A percentile compares a stretch with the other conserved stretches of the same genome.
phyloP scores from a whole-genome alignment of 2,329 filamentous ascomycete species.

The Diplodia mutila region DNA sequence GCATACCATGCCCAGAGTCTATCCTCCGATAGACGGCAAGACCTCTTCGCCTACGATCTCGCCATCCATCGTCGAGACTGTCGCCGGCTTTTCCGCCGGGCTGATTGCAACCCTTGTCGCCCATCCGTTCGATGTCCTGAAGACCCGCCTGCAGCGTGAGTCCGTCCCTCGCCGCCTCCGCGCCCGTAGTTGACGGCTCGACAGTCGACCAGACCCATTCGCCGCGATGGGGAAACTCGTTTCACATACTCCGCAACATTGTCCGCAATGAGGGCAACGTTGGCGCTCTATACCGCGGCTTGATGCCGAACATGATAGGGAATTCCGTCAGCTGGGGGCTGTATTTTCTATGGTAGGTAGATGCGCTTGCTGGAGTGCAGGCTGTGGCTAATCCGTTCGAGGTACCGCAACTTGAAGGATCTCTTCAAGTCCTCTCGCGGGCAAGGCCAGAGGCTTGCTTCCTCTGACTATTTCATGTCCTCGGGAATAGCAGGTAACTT shows the following conservation, averaged over 20 bases:
- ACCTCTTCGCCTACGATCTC: constrained; percentile 46
- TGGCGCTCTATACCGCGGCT: constrained; percentile 80
- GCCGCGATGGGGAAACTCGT: constrained; percentile 53
- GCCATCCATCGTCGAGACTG: constrained; percentile 80
- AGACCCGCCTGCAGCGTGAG: constrained; percentile 89
- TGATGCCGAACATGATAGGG: constrained; percentile 87
- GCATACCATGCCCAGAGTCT: constrained; percentile 52
- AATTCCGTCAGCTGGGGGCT: constrained; percentile 89
- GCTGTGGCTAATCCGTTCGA: constrained; percentile 23
- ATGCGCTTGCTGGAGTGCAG: not conserved
- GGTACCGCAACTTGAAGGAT: constrained; percentile 63
- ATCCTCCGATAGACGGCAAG: constrained; percentile 51
- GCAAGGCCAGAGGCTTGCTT: constrained; percentile 52
- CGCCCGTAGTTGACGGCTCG: constrained; percentile 5
- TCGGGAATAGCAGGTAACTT: constrained; percentile 63
- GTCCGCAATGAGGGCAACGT: constrained; percentile 60
- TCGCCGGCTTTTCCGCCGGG: constrained; percentile 89
- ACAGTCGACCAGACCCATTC: constrained; percentile 26
- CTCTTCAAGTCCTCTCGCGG: constrained; percentile 50
- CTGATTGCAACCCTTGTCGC: constrained; percentile 82
- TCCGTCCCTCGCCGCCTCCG: constrained; percentile 22
- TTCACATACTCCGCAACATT: constrained; percentile 57
- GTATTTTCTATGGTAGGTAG: constrained; percentile 73
- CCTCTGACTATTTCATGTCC: constrained; percentile 78
- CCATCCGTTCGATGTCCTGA: constrained; percentile 93